Evolutionary conservation across 1,139 yeast genomes (phyloP).

Genomic region (Taphrina pruni): DNA sequence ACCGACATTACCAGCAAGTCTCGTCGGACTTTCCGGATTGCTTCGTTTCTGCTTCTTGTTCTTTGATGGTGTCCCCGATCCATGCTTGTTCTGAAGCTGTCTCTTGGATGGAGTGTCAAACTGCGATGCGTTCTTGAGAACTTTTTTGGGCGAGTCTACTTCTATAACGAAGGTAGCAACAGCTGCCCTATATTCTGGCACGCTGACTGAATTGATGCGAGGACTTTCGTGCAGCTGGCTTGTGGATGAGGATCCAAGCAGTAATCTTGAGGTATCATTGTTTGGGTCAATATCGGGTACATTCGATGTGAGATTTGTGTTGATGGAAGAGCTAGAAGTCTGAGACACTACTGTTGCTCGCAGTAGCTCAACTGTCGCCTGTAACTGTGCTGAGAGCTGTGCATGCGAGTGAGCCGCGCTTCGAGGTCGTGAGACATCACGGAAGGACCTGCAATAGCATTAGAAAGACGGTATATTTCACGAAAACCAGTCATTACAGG

Average conservation of each 20-base stretch:
- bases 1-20: background rate
- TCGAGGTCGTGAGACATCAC: background rate
- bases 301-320: background rate
- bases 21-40: conserved; percentile 1
- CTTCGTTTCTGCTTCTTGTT: conserved; percentile 1
- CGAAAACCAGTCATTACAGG: background rate
- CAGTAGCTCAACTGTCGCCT: background rate
- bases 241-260: background rate
- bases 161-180: conserved; percentile 1
- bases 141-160: background rate
- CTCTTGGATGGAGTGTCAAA: conserved; percentile 9
- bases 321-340: background rate
- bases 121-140: background rate
- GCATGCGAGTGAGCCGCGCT: background rate
- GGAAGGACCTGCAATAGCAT: background rate
- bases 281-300: background rate
- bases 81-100: background rate
- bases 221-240: background rate
- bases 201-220: background rate
- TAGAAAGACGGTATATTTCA: background rate
- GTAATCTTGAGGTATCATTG: background rate
- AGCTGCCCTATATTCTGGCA: background rate
- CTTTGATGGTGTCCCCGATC: conserved; percentile 1
- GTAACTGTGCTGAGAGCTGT: background rate
- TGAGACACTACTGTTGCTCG: background rate